Evolutionary conservation across 345 rosid species (phyloP).

Genomic region (Streptanthus diversifolius): DNA sequence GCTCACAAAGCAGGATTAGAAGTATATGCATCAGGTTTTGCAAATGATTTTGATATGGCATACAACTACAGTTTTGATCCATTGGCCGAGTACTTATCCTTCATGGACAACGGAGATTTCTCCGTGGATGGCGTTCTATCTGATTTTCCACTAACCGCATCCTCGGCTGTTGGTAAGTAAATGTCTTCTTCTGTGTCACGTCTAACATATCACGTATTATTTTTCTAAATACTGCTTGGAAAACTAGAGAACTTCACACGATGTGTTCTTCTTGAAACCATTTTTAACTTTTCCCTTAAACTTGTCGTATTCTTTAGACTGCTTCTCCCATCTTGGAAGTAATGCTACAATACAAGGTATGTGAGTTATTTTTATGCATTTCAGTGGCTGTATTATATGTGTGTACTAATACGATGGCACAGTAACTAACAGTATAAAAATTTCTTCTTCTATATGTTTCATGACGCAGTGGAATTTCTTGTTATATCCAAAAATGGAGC

Average conservation of each 20-base stretch:
- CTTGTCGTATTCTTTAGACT: slow-evolving; percentile 48
- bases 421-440: not conserved
- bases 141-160: slow-evolving; percentile 84
- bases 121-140: slow-evolving; percentile 86
- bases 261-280: too few relatives aligned
- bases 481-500: slow-evolving; percentile 82
- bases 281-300: slow-evolving; percentile 21
- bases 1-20: slow-evolving; percentile 84
- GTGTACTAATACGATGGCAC: not conserved
- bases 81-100: slow-evolving; percentile 56
- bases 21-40: slow-evolving; percentile 79
- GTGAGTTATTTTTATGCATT: slow-evolving; percentile 8
- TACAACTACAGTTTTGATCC: slow-evolving; percentile 89
- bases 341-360: slow-evolving; percentile 65
- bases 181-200: slow-evolving; percentile 5
- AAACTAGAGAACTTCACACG: too few relatives aligned
- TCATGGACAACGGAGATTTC: slow-evolving; percentile 72
- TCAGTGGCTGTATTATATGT: not conserved
- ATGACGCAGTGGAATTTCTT: slow-evolving; percentile 42
- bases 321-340: slow-evolving; percentile 61
- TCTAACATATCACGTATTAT: not conserved
- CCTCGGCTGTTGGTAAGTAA: slow-evolving; percentile 60
- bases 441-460: slow-evolving; percentile 15
- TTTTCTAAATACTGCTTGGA: too few relatives aligned
- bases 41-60: slow-evolving; percentile 61